These are phyloP conservation scores for Trypanosoma melophagium DNA, from an alignment of 208 protist species.

Conservation along the genomic window DNA sequence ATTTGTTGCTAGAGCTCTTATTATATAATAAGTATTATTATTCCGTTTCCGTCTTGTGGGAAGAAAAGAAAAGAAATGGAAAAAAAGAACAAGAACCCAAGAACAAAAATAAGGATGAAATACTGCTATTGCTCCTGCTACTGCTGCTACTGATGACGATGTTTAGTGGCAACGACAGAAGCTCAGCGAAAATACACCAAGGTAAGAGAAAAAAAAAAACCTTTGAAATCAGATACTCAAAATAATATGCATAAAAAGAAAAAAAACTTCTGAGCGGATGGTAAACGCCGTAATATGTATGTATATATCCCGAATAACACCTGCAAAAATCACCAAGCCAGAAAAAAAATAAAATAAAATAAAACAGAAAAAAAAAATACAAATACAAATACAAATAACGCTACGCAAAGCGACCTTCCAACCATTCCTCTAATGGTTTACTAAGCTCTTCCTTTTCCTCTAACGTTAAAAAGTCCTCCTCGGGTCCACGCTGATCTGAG, in stretches of 20 bases:
- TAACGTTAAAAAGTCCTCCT: conserved; percentile 66
- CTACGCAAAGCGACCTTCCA: conserved; percentile 40
- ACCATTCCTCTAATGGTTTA: conserved; percentile 62
- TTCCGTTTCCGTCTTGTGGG: neutral
- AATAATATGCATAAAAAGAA: too few relatives aligned
- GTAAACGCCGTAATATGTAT: neutral
- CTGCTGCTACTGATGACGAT: too few relatives aligned
- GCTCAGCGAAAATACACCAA: too few relatives aligned
- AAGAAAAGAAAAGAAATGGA: neutral
- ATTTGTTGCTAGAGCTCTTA: too few relatives aligned
- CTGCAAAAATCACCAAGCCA: neutral
- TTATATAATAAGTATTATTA: neutral
- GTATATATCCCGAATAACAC: too few relatives aligned
- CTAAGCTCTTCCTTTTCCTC: conserved; percentile 51
- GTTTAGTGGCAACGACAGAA: too few relatives aligned
- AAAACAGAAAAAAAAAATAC: neutral
- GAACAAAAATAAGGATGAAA: too few relatives aligned
- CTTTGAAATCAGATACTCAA: too few relatives aligned
- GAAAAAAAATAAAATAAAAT: conserved; percentile 2
- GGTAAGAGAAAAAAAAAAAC: neutral
- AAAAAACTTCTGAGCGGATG: conserved; percentile 1
- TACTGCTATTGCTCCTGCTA: too few relatives aligned
- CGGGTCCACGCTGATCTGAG: conserved; percentile 35
- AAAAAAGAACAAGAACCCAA: neutral
- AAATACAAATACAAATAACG: neutral